Evolutionary conservation across 768 basidiomycete genomes (phyloP).

Genomic region (Phanerochaete carnosa): DNA sequence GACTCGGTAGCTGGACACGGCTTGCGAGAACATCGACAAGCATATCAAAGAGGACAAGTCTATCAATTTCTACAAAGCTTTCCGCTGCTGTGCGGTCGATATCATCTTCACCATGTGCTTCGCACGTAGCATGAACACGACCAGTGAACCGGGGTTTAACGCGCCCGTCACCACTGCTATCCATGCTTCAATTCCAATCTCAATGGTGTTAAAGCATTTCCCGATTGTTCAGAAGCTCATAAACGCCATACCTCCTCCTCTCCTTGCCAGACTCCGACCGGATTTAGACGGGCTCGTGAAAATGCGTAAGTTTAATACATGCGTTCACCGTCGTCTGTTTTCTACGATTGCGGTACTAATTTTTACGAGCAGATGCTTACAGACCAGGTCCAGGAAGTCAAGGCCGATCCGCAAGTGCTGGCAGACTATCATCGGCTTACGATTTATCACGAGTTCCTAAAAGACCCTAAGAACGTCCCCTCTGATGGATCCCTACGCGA

Average conservation of each 20-base stretch:
- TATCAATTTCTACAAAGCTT: slow-evolving; percentile 37
- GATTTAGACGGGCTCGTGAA: background rate
- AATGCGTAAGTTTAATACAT: background rate
- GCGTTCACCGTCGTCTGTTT: background rate
- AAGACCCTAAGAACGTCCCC: background rate
- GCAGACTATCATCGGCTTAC: slow-evolving; percentile 28
- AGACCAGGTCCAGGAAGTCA: slow-evolving; percentile 17
- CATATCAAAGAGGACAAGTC: slow-evolving; percentile 17
- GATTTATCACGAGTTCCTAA: slow-evolving; percentile 33
- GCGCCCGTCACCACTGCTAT: slow-evolving; percentile 32
- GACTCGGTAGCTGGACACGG: slow-evolving; percentile 29
- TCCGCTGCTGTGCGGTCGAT: slow-evolving; percentile 40
- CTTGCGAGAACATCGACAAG: slow-evolving; percentile 16
- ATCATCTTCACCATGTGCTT: slow-evolving; percentile 42
- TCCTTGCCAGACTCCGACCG: background rate
- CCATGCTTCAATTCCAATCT: slow-evolving; percentile 25
- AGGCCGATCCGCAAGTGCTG: slow-evolving; percentile 23
- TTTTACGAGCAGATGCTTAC: slow-evolving; percentile 7
- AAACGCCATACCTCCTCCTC: background rate
- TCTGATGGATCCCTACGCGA: slow-evolving; percentile 9
- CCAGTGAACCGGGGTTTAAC: slow-evolving; percentile 32
- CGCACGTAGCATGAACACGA: slow-evolving; percentile 27
- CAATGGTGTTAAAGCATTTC: slow-evolving; percentile 13
- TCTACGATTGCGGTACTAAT: background rate
- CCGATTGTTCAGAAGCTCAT: background rate